phyloP scores from a whole-genome alignment of 257 asterid genomes.

The Solanum lycopersicoides region DNA sequence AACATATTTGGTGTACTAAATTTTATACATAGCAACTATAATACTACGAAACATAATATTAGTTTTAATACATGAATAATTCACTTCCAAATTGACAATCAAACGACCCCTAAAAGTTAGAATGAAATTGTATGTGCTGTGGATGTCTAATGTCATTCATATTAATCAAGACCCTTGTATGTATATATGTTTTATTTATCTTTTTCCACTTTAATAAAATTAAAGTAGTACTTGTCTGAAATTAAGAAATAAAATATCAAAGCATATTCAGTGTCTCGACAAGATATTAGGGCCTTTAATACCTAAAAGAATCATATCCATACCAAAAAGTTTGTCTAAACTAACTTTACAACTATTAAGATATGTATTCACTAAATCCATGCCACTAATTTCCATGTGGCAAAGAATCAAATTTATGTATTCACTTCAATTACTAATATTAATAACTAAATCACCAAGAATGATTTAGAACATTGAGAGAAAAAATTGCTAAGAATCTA shows the following conservation, averaged over 20 bases:
- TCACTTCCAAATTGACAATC: neutral
- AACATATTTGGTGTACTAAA: neutral
- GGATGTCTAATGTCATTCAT: neutral
- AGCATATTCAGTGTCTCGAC: neutral
- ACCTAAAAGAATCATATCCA: neutral
- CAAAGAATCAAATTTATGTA: neutral
- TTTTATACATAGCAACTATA: neutral
- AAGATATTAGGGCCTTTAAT: neutral
- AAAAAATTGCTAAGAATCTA: neutral
- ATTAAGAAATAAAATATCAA: neutral
- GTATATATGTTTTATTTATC: neutral
- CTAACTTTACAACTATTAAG: neutral
- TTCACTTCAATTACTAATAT: neutral
- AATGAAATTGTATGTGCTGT: neutral
- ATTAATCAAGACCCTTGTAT: neutral
- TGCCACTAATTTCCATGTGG: neutral
- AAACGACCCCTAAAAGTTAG: neutral
- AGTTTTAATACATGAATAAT: too few relatives aligned
- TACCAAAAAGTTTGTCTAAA: neutral
- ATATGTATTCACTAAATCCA: neutral
- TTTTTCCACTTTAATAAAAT: neutral
- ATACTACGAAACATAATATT: neutral
- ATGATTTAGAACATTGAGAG: neutral
- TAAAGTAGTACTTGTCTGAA: neutral
- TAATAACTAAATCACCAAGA: neutral